phyloP scores from a whole-genome alignment of 108 stramenopile genomes.

The Fistulifera pelliculosa region DNA sequence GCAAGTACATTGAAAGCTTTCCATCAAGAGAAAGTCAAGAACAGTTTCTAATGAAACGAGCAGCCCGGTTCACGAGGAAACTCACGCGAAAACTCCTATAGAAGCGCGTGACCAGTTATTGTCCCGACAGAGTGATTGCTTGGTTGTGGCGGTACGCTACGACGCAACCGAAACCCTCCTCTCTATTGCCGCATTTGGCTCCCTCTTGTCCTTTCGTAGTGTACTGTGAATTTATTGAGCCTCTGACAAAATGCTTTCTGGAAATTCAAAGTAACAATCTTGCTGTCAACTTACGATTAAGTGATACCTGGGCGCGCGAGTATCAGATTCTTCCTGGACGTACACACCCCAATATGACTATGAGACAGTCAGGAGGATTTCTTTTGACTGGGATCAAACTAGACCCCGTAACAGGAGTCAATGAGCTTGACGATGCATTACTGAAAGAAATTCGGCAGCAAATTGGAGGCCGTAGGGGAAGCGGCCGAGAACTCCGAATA shows the following conservation, averaged over 20 bases:
- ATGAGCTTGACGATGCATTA: constrained; percentile 60
- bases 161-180: constrained; percentile 60
- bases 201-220: constrained; percentile 84
- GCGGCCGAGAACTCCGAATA: constrained; percentile 5
- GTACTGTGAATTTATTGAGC: constrained; percentile 81
- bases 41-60: constrained; percentile 68
- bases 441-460: constrained; percentile 40
- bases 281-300: constrained; percentile 78
- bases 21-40: constrained; percentile 23
- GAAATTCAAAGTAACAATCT: constrained; percentile 58
- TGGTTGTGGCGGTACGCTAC: constrained; percentile 64
- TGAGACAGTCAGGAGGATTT: constrained; percentile 84
- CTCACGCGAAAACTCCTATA: constrained; percentile 48
- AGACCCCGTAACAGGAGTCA: constrained; percentile 58
- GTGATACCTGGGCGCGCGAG: constrained; percentile 84
- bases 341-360: constrained; percentile 89
- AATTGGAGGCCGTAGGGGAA: constrained; percentile 53
- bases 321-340: constrained; percentile 82
- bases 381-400: constrained; percentile 80
- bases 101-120: constrained; percentile 42
- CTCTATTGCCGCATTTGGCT: constrained; percentile 60
- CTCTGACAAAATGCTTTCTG: constrained; percentile 65
- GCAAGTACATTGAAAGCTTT: constrained; percentile 45
- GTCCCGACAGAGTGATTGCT: constrained; percentile 49
- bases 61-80: constrained; percentile 66